Conservation (phyloP, 2,329 filamentous ascomycete species). For the Colletotrichum sidae region DNA sequence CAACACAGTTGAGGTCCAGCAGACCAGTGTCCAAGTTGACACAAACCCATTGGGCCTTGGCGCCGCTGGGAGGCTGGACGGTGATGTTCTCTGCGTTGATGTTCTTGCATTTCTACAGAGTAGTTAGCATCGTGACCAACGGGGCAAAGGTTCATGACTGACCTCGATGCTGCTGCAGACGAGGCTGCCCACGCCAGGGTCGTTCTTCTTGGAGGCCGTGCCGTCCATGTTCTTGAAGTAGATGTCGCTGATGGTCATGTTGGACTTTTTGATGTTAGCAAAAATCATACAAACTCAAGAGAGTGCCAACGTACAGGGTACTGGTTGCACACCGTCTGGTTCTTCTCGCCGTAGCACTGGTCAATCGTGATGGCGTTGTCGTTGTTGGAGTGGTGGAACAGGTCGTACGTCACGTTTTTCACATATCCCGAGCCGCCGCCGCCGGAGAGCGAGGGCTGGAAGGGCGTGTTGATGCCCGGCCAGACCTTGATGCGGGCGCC, state of each 20-base stretch:
- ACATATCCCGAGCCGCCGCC: slow-evolving; percentile 72
- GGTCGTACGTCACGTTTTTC: slow-evolving; percentile 75
- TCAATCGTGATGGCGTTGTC: slow-evolving; percentile 55
- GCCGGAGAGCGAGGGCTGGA: slow-evolving; percentile 65
- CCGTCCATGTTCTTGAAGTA: slow-evolving; percentile 38
- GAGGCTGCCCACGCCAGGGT: slow-evolving; percentile 34
- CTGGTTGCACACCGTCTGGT: slow-evolving; percentile 36
- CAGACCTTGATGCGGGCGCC: slow-evolving; percentile 81
- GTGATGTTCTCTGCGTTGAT: slow-evolving; percentile 35
- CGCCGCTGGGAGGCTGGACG: slow-evolving; percentile 35
- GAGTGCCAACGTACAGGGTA: slow-evolving; percentile 25
- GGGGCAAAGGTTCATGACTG: neutral
- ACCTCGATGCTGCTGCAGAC: slow-evolving; percentile 36
- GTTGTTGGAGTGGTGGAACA: slow-evolving; percentile 69
- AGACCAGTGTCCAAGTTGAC: slow-evolving; percentile 32
- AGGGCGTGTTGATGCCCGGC: slow-evolving; percentile 61
- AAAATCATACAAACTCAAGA: neutral
- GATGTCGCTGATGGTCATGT: slow-evolving; percentile 37
- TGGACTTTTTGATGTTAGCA: slow-evolving; percentile 19
- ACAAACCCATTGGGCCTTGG: slow-evolving; percentile 32
- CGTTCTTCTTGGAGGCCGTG: slow-evolving; percentile 33
- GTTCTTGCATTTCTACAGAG: slow-evolving; percentile 30
- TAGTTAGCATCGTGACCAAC: neutral
- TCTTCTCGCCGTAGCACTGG: slow-evolving; percentile 38
- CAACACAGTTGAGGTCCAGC: slow-evolving; percentile 33